Percentiles rank a stretch among this genome's conserved stretches.
phyloP scores from a whole-genome alignment of 805 yeast genomes.

The Clavispora fructus region DNA sequence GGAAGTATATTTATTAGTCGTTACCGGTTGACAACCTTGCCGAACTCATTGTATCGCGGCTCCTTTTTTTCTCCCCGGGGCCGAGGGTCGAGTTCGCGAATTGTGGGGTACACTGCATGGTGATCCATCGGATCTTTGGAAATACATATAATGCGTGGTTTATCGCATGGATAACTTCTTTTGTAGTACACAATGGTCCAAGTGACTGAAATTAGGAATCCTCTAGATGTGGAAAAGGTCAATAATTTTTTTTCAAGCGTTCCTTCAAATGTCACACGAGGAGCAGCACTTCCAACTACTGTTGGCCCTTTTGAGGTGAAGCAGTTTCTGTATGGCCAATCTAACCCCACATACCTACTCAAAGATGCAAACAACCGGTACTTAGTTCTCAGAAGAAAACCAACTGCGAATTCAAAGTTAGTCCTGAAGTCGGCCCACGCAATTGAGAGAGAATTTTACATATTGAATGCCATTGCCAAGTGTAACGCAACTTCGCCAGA shows the following conservation, averaged over 20 bases:
- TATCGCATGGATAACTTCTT: not conserved
- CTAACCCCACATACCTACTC: slow-evolving; percentile 56
- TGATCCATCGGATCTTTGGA: not conserved
- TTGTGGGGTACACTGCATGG: not conserved
- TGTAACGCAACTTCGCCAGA: slow-evolving; percentile 18
- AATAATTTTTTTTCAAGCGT: slow-evolving; percentile 16
- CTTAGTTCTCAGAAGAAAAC: slow-evolving; percentile 54
- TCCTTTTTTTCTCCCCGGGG: not conserved
- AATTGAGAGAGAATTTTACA: slow-evolving; percentile 54
- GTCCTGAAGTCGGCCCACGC: slow-evolving; percentile 57
- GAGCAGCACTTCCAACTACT: slow-evolving; percentile 15
- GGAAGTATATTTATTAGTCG: not conserved
- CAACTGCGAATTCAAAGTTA: slow-evolving; percentile 44
- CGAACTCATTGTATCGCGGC: not conserved
- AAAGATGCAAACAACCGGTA: slow-evolving; percentile 34
- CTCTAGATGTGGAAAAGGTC: slow-evolving; percentile 23
- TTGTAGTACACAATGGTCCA: slow-evolving; percentile 7
- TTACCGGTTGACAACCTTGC: not conserved
- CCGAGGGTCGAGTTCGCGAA: not conserved
- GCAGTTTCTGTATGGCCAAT: slow-evolving; percentile 60
- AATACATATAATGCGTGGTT: not conserved
- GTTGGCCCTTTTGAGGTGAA: slow-evolving; percentile 24
- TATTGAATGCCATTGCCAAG: slow-evolving; percentile 36
- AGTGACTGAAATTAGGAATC: slow-evolving; percentile 31
- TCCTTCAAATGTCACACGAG: slow-evolving; percentile 17